A percentile compares a stretch with the other conserved stretches of the same genome.
Conservation (phyloP, 2,329 filamentous ascomycete species). For the Sporothrix euskadiensis region DNA sequence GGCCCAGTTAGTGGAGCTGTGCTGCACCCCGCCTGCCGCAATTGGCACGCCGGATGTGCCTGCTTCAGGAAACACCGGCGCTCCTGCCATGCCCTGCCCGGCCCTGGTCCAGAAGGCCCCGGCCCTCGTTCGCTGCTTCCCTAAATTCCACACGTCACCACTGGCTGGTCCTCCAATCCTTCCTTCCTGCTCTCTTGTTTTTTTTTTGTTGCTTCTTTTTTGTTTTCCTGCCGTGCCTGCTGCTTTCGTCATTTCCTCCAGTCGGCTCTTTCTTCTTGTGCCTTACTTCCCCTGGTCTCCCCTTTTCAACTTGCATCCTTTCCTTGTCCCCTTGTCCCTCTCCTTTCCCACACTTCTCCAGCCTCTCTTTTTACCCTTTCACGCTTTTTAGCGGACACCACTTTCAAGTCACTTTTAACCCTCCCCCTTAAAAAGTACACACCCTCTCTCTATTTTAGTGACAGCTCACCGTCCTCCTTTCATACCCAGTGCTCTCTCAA, state of each 20-base stretch:
- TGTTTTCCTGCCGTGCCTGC: neutral
- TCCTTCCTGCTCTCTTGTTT: neutral
- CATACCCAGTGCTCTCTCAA: neutral
- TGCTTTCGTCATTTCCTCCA: slow-evolving; percentile 10
- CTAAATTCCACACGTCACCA: slow-evolving; percentile 6
- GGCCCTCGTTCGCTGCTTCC: slow-evolving; percentile 11
- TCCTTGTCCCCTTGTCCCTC: neutral
- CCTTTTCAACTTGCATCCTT: neutral
- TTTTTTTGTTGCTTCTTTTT: neutral
- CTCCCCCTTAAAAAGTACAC: neutral
- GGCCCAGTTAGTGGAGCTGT: neutral
- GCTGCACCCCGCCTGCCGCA: slow-evolving; percentile 3
- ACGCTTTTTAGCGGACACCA: neutral
- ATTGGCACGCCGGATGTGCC: slow-evolving; percentile 16
- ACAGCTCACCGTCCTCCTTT: neutral
- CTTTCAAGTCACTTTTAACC: neutral
- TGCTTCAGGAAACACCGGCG: neutral
- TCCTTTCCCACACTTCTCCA: neutral
- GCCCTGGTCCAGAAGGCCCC: neutral
- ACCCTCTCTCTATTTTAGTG: neutral
- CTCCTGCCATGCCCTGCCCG: neutral
- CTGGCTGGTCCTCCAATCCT: neutral
- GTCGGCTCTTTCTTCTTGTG: slow-evolving; percentile 3
- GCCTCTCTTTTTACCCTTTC: slow-evolving; percentile 7
- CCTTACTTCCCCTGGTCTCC: neutral